Evolutionary conservation across 2,329 filamentous ascomycete genomes (phyloP).

Genomic region (Aspergillus neoniger): DNA sequence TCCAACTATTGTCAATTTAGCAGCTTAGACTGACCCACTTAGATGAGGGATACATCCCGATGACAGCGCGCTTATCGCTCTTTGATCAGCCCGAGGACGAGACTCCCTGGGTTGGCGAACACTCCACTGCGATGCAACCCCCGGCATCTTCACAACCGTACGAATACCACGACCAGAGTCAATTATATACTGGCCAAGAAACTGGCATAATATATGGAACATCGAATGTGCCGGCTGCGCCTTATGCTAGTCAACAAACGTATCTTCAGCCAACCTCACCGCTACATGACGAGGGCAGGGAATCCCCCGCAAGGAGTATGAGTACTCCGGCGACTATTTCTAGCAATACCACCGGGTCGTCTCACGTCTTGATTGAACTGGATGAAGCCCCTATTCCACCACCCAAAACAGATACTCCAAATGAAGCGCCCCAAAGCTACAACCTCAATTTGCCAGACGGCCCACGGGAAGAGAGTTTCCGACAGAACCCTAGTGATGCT

Average conservation of each 20-base stretch:
- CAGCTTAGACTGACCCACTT: conserved; percentile 17
- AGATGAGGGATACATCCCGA: conserved; percentile 43
- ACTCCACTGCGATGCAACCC: conserved; percentile 15
- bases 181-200: conserved; percentile 15
- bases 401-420: conserved; percentile 7
- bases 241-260: neutral
- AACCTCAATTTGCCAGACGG: neutral
- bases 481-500: conserved; percentile 2
- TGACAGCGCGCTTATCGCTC: conserved; percentile 42
- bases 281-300: conserved; percentile 13
- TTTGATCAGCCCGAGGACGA: conserved; percentile 32
- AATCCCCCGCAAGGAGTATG: conserved; percentile 22
- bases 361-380: conserved; percentile 37
- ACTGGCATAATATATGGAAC: conserved; percentile 18
- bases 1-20: neutral
- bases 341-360: conserved; percentile 31
- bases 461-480: neutral
- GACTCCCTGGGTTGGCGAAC: conserved; percentile 31
- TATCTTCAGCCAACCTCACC: conserved; percentile 10
- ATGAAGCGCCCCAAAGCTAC: neutral
- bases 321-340: conserved; percentile 27
- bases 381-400: conserved; percentile 19
- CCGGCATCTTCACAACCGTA: conserved; percentile 14
- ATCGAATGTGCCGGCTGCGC: conserved; percentile 3
- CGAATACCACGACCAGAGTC: neutral